These are phyloP conservation scores for Linnemannia schmuckeri DNA, from an alignment of 192 early-diverging fungal species.

Conservation along the genomic window DNA sequence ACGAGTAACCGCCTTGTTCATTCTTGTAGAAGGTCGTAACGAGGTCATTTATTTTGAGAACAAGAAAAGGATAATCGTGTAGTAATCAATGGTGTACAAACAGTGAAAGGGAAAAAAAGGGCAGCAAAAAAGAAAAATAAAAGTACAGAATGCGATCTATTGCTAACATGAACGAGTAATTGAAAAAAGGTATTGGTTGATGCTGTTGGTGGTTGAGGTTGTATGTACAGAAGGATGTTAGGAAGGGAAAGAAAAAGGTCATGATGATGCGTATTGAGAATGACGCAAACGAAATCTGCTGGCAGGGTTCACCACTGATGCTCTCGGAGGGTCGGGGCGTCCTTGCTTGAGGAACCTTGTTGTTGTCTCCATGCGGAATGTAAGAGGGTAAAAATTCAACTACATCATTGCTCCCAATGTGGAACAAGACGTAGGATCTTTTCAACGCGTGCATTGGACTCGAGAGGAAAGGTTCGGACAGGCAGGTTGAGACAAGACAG, in stretches of 20 bases:
- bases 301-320: not conserved
- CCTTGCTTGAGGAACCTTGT: not conserved
- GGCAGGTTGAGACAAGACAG: not conserved
- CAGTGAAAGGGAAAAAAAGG: not conserved
- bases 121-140: not conserved
- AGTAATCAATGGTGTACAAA: conserved; percentile 11
- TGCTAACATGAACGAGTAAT: not conserved
- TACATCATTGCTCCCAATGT: not conserved
- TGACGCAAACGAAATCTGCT: not conserved
- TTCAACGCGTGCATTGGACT: not conserved
- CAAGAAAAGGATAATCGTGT: not conserved
- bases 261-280: not conserved
- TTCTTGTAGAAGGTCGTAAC: not conserved
- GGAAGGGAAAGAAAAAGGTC: not conserved
- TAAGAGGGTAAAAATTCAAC: not conserved
- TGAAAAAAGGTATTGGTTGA: not conserved
- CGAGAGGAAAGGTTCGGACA: not conserved
- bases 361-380: not conserved
- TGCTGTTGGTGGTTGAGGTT: not conserved
- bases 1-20: not conserved
- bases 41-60: conserved; percentile 9
- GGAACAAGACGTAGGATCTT: not conserved
- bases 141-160: conserved; percentile 2
- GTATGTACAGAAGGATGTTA: not conserved
- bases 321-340: not conserved